Base-by-base conservation (phyloP, 352 stramenopile species). In the Achlya hypogyna region DNA sequence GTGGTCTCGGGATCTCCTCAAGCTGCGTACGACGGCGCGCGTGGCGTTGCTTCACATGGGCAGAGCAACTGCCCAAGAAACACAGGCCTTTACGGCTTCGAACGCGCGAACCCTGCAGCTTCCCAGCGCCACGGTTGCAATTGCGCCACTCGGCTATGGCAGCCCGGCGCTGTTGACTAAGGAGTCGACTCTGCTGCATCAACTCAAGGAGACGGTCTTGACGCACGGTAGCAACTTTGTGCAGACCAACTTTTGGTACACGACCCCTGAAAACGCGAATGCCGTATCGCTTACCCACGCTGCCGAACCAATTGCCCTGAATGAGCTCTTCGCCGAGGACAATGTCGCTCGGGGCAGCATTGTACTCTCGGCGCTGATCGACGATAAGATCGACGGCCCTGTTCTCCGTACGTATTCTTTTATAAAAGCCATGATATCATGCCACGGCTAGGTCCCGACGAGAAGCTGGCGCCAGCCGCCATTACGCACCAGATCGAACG, bases 301-400 rank as follows among this genome's bases (percentile, higher is more conserved):
- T n/a, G 60, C 16, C 20, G 60, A 67, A 5, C 16, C 35, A 29
- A 59, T 67, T 51, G 60, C 60, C 5, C 27, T 67, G 40, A 67
- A 89, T 34, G 84, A 93, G 69, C 69, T 76, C 3, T 67, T 93
- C 20, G 69, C 83, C 31, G 81, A 89, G 8, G 70, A 81, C 12
- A 74, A 76, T 35, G 76, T 93, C 51, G 75, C 82, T 10, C 78
- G 84, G 1, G 79, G 89, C 28, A 79, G 69, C 9, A 58, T 93
- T 23, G 74, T 93, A 16, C 53, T 91, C 25, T 88, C 76, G 6
- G 77, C 77, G 22, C 31, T 89, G 0, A 51, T 93, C 35, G 78
- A 78, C 23, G 83, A 85, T 45, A 79, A 71, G 59, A 62, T 89
- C 23, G 38, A 56, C 32, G 32, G 35, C n/a, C 20, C 42, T 3